Base-by-base conservation (phyloP, 495 filamentous ascomycete species). In the Corynascus novoguineensis region DNA sequence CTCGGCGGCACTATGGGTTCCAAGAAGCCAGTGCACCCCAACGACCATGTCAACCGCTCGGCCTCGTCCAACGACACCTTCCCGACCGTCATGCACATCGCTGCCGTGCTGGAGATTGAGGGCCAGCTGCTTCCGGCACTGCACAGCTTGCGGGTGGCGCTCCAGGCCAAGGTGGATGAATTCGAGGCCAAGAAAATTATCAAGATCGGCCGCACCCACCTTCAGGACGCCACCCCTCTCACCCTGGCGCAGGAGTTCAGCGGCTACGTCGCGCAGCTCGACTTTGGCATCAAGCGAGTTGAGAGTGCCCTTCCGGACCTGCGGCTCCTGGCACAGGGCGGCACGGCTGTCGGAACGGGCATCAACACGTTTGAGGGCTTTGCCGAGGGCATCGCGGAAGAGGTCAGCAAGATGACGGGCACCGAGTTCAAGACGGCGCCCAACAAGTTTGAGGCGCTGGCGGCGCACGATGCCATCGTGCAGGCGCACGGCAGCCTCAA, bases 61-160 rank as follows among this genome's bases (percentile, higher is more conserved):
- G 93, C 93, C 60, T 96, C 91, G 50, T 97, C 95, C 59, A 98
- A 98, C 79, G 93, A 98, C 71, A 97, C 92, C 61, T 98, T 98
- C 84, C 93, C 93, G 29, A 97, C 92, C 59, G 95, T 96, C 64
- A 98, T 98, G 93, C 95, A 97, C 79, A 96, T 98, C 64, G 93
- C 93, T 52, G 92, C 92, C 55, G 91, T 97, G 28, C 77, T 98
- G 40, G 93, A 97, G 75, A 83, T 97, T 53, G 88, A 95, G 70
- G 81, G 87, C 71, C 78, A 85, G 58, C 85, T 98, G 29, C 73
- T 98, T 5, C 95, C 93, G 9, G 79, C 89, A 29, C 81, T 97
- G 53, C 84, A 81, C 73, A 86, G 80, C 66, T 83, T 98, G 42
- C 86, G 90, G 51, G 79, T 86, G 56, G 89, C 88, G 22, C 80